These are phyloP conservation scores for Iris pallida DNA, from an alignment of 116 monocot genomes.

Conservation along the genomic window DNA sequence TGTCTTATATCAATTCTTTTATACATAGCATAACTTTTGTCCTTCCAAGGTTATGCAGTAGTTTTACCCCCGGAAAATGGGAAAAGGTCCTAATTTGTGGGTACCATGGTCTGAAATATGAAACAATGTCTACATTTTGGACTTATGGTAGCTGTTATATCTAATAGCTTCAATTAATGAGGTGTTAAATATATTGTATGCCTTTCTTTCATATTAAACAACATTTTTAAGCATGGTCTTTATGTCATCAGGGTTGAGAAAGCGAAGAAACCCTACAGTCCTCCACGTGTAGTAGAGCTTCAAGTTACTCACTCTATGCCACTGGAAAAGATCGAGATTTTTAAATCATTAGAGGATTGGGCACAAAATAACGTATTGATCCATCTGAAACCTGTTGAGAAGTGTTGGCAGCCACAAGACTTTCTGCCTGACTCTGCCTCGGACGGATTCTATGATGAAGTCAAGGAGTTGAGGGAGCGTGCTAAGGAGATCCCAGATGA, in stretches of 20 bases:
- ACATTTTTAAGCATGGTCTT: neutral
- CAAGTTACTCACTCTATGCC: slow-evolving; percentile 36
- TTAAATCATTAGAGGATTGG: slow-evolving; percentile 35
- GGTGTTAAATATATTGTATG: too few relatives aligned
- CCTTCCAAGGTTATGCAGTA: too few relatives aligned
- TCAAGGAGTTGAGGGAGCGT: slow-evolving; percentile 26
- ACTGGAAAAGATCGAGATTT: slow-evolving; percentile 37
- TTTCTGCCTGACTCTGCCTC: slow-evolving; percentile 32
- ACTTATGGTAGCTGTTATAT: too few relatives aligned
- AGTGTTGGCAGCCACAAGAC: slow-evolving; percentile 49
- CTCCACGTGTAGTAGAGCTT: slow-evolving; percentile 25
- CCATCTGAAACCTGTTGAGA: slow-evolving; percentile 43
- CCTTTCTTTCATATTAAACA: too few relatives aligned
- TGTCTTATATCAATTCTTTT: too few relatives aligned
- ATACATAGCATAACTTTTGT: too few relatives aligned
- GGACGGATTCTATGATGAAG: slow-evolving; percentile 28
- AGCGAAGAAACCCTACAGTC: slow-evolving; percentile 14
- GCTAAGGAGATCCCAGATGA: slow-evolving; percentile 37
- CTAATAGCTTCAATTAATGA: too few relatives aligned
- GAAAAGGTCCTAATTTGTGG: too few relatives aligned
- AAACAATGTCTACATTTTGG: too few relatives aligned
- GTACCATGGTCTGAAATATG: too few relatives aligned
- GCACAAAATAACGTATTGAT: slow-evolving; percentile 26
- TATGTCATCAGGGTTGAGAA: slow-evolving; percentile 12
- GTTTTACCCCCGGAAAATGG: too few relatives aligned